Percentiles rank a stretch among this genome's conserved stretches.
Evolutionary conservation across 108 stramenopile genomes (phyloP).

Genomic region (Cyclostephanos tholiformis): DNA sequence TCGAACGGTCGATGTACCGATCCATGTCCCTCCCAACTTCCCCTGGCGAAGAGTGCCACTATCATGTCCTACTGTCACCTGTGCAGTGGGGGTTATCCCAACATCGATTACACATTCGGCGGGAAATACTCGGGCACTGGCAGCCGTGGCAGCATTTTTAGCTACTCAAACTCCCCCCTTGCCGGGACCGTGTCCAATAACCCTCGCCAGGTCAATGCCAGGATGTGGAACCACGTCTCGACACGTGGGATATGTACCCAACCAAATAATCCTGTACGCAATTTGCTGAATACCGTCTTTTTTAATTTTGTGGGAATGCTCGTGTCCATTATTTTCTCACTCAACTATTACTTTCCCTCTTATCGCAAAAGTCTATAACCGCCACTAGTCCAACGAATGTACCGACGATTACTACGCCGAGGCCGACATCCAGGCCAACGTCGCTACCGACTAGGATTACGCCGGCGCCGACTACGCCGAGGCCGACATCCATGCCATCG

Average conservation of each 20-base stretch:
- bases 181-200: no score
- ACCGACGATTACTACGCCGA: not conserved
- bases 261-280: no score
- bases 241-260: no score
- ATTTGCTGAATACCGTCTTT: no score
- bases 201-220: no score
- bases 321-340: no score
- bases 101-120: conserved; percentile 12
- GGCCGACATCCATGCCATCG: not conserved
- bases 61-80: conserved; percentile 15
- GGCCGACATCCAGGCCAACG: not conserved
- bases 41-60: not conserved
- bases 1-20: no score
- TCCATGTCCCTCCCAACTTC: conserved; percentile 6
- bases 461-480: not conserved
- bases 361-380: no score
- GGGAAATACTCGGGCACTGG: conserved; percentile 5
- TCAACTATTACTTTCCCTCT: not conserved
- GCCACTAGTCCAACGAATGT: no score
- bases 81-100: not conserved
- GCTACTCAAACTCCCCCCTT: conserved; percentile 3
- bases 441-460: not conserved
- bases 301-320: no score
- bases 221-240: no score
- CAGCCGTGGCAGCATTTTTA: not conserved